Conservation (phyloP, 1,284 basidiomycete species). For the Ganoderma boninense region DNA sequence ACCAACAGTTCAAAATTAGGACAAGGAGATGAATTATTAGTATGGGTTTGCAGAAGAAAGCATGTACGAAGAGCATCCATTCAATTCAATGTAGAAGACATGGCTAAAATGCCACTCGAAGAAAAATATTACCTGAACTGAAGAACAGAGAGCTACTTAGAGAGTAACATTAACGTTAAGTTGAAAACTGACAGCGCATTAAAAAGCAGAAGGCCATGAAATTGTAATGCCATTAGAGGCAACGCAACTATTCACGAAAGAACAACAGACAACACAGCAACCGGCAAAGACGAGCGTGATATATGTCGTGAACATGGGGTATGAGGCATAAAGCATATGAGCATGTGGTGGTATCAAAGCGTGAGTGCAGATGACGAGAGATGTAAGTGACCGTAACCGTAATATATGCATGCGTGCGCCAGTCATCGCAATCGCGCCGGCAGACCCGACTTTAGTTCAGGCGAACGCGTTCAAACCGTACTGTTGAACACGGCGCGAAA, state of each 20-base stretch:
- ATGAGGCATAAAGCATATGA: constrained; percentile 34
- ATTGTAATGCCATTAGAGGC: neutral
- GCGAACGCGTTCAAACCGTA: neutral
- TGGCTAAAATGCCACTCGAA: neutral
- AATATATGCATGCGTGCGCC: neutral
- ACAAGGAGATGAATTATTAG: too few relatives aligned
- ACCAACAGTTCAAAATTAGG: neutral
- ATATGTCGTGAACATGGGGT: constrained; percentile 26
- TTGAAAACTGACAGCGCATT: neutral
- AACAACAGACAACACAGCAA: neutral
- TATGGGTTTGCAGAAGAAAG: too few relatives aligned
- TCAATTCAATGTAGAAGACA: too few relatives aligned
- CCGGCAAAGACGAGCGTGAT: constrained; percentile 19
- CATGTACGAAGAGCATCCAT: too few relatives aligned
- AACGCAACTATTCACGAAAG: constrained; percentile 3
- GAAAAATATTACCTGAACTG: neutral
- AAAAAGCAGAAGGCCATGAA: neutral
- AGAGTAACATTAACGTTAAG: neutral
- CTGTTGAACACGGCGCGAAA: neutral
- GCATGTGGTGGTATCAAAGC: constrained; percentile 32
- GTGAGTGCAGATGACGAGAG: neutral
- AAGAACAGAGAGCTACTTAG: neutral
- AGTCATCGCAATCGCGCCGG: neutral
- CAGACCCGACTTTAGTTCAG: neutral
- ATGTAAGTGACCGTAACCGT: neutral